A percentile compares a stretch with the other conserved stretches of the same genome.
phyloP scores from a whole-genome alignment of 2,329 filamentous ascomycete species.

The Aspergillus tubingensis region DNA sequence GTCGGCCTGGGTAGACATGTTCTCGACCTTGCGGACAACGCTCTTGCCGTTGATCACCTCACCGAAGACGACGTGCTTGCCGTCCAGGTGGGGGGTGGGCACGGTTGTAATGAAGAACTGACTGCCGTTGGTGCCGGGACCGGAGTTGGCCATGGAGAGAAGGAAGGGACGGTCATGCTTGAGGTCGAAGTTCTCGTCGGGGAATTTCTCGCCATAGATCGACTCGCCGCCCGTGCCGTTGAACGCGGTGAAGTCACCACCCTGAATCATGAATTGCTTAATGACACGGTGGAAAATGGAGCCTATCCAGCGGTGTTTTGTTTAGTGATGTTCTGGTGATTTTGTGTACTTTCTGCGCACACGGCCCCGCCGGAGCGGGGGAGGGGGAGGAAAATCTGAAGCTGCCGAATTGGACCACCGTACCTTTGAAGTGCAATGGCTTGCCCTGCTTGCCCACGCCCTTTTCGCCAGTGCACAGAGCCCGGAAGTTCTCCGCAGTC shows the following conservation, averaged over 20 bases:
- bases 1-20: slow-evolving; percentile 73
- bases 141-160: slow-evolving; percentile 96
- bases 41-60: slow-evolving; percentile 93
- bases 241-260: slow-evolving; percentile 92
- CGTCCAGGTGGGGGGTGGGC: slow-evolving; percentile 88
- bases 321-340: neutral
- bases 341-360: neutral
- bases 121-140: slow-evolving; percentile 90
- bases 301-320: slow-evolving; percentile 46
- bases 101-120: slow-evolving; percentile 99
- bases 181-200: slow-evolving; percentile 90
- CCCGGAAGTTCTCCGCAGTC: slow-evolving; percentile 94
- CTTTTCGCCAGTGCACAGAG: slow-evolving; percentile 93
- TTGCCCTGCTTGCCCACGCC: slow-evolving; percentile 78
- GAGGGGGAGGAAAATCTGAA: slow-evolving; percentile 2
- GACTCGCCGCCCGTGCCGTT: slow-evolving; percentile 96
- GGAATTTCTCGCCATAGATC: slow-evolving; percentile 96
- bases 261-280: slow-evolving; percentile 98
- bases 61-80: slow-evolving; percentile 97
- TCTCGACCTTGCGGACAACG: slow-evolving; percentile 86
- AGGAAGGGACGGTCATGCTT: slow-evolving; percentile 94
- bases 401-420: slow-evolving; percentile 11
- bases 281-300: slow-evolving; percentile 94
- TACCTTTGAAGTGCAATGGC: slow-evolving; percentile 83
- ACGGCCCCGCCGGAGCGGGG: neutral